Evolutionary conservation across 73 alveolate species (phyloP).

Genomic region (Symbiodinium natans): DNA sequence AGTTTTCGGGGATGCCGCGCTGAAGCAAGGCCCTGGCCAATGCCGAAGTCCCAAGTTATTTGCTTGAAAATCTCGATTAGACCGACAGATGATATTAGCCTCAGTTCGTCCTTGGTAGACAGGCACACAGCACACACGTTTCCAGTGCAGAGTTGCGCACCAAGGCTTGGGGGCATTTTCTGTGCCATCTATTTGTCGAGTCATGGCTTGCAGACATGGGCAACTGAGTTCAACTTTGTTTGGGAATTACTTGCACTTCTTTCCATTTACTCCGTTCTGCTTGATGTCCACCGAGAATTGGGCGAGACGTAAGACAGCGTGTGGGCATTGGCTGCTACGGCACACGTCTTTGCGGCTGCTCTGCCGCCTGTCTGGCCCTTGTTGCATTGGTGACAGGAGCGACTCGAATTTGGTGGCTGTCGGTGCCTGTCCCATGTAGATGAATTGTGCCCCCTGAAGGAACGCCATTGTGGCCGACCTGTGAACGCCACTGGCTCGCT

Average conservation of each 20-base stretch:
- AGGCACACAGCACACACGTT: too few species aligned
- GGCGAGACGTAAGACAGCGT: neutral
- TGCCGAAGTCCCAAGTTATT: too few species aligned
- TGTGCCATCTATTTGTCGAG: constrained; percentile 6
- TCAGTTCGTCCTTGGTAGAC: too few species aligned
- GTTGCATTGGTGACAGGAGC: neutral
- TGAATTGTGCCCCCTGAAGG: too few species aligned
- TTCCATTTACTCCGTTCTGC: neutral
- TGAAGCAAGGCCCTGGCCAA: too few species aligned
- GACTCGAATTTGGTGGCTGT: neutral
- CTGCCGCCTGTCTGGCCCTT: neutral
- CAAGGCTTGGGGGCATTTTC: neutral
- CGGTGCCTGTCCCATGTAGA: too few species aligned
- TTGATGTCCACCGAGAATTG: neutral
- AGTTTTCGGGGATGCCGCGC: too few species aligned
- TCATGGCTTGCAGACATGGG: neutral
- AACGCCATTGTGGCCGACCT: neutral
- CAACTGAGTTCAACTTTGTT: too few species aligned
- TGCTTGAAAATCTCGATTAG: too few species aligned
- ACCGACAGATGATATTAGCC: too few species aligned
- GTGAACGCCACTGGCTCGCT: neutral
- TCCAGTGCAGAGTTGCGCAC: neutral
- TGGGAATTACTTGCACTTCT: neutral
- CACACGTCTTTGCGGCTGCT: neutral
- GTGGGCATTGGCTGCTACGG: constrained; percentile 13